Evolutionary conservation across 305 asterid species (phyloP), one percentile per base, ranked within the genome.

Genomic region (Caryopteris hybrid): DNA sequence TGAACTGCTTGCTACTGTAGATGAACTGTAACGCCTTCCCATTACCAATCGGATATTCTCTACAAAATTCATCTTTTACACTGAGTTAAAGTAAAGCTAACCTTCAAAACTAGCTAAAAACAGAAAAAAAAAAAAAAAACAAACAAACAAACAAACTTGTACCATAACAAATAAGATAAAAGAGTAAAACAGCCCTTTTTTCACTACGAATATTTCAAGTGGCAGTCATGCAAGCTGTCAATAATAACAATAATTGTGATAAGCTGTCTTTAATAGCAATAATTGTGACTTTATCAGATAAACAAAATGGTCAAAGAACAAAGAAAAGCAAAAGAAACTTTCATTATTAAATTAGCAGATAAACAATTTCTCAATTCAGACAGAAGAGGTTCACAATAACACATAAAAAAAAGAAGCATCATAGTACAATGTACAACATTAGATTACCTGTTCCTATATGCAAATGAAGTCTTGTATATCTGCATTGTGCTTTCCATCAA

Each of bases 21-120:
- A 94, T 94, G 83, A 94, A 85, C 78, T 94, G 97, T 70, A 94
- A 78, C 12, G 96, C 96, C 80, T 87, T 94, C 33, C 97, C 99
- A 29, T 86, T 76, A 45, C 78, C 85, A 34, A 89, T 69, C 1
- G 95, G 96, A 63, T 85, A 94, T 64, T 89, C 93, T 69, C 99
- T 94, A 79, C 77, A 80, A 47, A 76, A 46, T 12, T 20, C n/a
- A 25, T 41, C 17, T 12, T 21, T 72, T 33, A 5, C 68, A 36
- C 16, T 42, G 22, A 60, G 71, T 34, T 11, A 74, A 36, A 13
- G n/a, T n/a, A n/a, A n/a, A n/a, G n/a, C n/a, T 9, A 39, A 54
- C 43, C 7, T 29, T 17, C 5, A 36, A 9, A 34, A 45, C 55
- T 20, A 16, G 8, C 46, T 18, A 22, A 8, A 2, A 48, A 25